A percentile compares a stretch with the other conserved stretches of the same genome.
Evolutionary conservation across 352 stramenopile genomes (phyloP).

Genomic region (Phytophthora macrochlamydospora): DNA sequence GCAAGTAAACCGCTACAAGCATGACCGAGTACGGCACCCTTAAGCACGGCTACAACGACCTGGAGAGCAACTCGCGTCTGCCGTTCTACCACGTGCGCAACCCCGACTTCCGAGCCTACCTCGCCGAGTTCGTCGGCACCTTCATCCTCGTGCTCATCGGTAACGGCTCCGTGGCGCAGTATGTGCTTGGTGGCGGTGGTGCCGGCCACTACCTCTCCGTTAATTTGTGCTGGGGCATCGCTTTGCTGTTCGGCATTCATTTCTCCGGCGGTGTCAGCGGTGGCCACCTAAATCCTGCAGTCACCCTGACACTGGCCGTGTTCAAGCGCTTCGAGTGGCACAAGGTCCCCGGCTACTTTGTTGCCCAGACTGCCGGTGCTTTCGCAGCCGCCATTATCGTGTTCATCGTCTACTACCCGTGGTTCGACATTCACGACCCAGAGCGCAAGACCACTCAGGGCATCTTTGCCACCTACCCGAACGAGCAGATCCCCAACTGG

Average conservation of each 20-base stretch:
- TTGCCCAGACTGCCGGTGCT: constrained; percentile 46
- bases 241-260: constrained; percentile 64
- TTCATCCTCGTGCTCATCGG: constrained; percentile 72
- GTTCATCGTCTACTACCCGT: constrained; percentile 64
- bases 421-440: constrained; percentile 51
- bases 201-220: constrained; percentile 54
- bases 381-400: constrained; percentile 49
- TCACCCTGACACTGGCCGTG: constrained; percentile 50
- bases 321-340: constrained; percentile 53
- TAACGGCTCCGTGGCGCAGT: constrained; percentile 55
- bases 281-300: constrained; percentile 67
- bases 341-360: constrained; percentile 55
- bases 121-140: constrained; percentile 63
- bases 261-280: constrained; percentile 54
- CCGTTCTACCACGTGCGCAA: constrained; percentile 38
- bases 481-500: constrained; percentile 47
- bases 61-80: constrained; percentile 29
- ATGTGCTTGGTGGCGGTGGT: constrained; percentile 42
- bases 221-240: constrained; percentile 67
- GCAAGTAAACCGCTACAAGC: constrained; percentile 10
- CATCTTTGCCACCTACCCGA: constrained; percentile 53
- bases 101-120: constrained; percentile 50
- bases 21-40: constrained; percentile 45
- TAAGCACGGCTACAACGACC: constrained; percentile 32
- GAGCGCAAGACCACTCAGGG: constrained; percentile 35